Percentiles rank a stretch among this genome's conserved stretches.
phyloP scores from a whole-genome alignment of 495 filamentous ascomycete genomes.

The Cairneyella variabilis region DNA sequence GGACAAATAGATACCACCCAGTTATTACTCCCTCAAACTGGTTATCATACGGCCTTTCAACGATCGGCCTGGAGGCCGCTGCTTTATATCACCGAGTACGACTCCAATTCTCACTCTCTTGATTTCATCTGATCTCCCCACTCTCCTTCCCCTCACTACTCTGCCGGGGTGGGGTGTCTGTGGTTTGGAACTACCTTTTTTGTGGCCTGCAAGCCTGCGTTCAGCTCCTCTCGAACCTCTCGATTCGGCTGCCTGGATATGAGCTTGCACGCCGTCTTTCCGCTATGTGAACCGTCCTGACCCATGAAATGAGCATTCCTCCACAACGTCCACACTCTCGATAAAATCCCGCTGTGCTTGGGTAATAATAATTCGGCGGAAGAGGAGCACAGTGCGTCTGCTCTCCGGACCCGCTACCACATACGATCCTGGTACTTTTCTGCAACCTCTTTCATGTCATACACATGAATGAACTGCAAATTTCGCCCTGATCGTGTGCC shows the following conservation, averaged over 20 bases:
- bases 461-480: constrained; percentile 2
- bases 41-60: no score
- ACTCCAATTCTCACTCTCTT: constrained; percentile 9
- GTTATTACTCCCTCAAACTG: no score
- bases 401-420: constrained; percentile 20
- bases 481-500: constrained; percentile 13
- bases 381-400: constrained; percentile 16
- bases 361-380: neutral
- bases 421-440: constrained; percentile 15
- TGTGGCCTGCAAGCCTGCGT: neutral
- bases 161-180: neutral
- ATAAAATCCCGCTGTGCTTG: constrained; percentile 3
- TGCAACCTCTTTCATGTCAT: constrained; percentile 22
- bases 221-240: neutral
- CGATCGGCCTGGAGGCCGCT: neutral
- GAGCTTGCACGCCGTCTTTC: constrained; percentile 2
- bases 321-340: constrained; percentile 8
- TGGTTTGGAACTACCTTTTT: neutral
- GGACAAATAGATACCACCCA: no score
- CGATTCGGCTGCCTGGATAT: constrained; percentile 3
- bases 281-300: constrained; percentile 3
- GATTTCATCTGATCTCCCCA: no score
- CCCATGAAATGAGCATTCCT: constrained; percentile 23
- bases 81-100: neutral
- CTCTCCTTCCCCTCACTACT: neutral